Evolutionary conservation across 2,329 filamentous ascomycete species (phyloP), one percentile per base, ranked within the genome.

Genomic region (Escovopsis sp.): DNA sequence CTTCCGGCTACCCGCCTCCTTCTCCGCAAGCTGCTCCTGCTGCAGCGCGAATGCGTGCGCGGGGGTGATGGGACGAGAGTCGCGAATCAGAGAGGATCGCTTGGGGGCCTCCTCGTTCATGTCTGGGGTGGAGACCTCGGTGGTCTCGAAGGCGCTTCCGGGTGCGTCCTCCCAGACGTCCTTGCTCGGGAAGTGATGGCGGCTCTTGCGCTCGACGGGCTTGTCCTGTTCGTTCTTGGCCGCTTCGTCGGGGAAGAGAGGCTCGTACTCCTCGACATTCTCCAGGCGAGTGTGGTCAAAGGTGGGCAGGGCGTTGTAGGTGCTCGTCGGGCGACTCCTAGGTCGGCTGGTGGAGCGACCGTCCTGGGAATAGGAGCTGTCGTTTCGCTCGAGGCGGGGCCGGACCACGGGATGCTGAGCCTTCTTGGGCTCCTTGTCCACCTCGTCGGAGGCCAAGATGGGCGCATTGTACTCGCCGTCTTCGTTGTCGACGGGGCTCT

Each of bases 91-190:
- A 6, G 54, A 53, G 18, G 54, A 57, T 46, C 55, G 55, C 47
- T 51, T 55, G 42, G 41, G 32, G 12, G 15, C 38, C 19, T 46
- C 39, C 23, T 36, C 36, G 10, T 47, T 61, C 48, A 56, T 65
- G 50, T 57, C 83, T 2, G 87, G 87, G 0, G 85, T 91, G 3
- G 82, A 85, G 7, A 96, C 89, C 46, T 85, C 87, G 3, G 88
- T 80, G 32, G 76, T 80, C 55, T 74, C 77, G 54, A 91, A 79
- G 41, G 85, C 70, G 61, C 87, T 94, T 55, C 80, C 82, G 4
- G 93, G 91, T 0, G 86, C 82, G 59, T 98, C 93, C 65, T 98
- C 91, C 91, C 91, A 98, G 35, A 96, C 77, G 58, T 98, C 91
- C 59, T 88, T 83, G 60, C 88, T 95, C 1, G 91, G 91, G 62